Percentiles rank a stretch among this genome's conserved stretches.
Conservation (phyloP, 371 early-diverging fungal genomes). For the Syncephalis fuscata region DNA sequence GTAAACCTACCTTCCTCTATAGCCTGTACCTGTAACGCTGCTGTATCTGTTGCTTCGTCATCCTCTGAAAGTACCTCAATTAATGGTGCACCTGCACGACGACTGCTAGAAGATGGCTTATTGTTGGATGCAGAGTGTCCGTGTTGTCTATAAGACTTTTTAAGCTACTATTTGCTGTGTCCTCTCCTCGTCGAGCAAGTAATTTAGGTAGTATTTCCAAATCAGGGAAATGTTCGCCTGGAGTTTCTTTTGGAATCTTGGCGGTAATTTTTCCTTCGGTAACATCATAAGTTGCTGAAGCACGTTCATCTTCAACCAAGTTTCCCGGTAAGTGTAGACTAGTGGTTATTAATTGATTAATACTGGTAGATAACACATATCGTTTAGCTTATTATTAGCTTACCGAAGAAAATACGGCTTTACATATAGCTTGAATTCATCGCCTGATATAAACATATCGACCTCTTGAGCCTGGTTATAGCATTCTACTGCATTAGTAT, state of each 20-base stretch:
- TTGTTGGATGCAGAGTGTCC: too few relatives aligned
- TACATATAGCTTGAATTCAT: slow-evolving; percentile 59
- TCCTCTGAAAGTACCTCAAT: not conserved
- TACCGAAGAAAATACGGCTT: slow-evolving; percentile 74
- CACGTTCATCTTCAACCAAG: slow-evolving; percentile 72
- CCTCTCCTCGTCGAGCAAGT: slow-evolving; percentile 25
- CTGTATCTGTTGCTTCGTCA: not conserved
- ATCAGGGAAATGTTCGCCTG: slow-evolving; percentile 68
- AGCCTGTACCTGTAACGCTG: not conserved
- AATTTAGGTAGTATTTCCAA: slow-evolving; percentile 74
- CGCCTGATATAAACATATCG: slow-evolving; percentile 55
- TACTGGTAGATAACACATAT: not conserved
- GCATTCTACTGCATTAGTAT: too few relatives aligned
- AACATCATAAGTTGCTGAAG: slow-evolving; percentile 67
- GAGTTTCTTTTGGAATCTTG: slow-evolving; percentile 53
- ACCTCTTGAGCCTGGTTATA: slow-evolving; percentile 54
- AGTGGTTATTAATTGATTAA: slow-evolving; percentile 6
- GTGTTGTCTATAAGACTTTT: too few relatives aligned
- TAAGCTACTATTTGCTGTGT: too few relatives aligned
- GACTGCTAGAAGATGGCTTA: too few relatives aligned
- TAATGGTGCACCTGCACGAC: not conserved
- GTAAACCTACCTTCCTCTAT: not conserved
- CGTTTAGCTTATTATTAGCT: not conserved
- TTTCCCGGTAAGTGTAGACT: slow-evolving; percentile 72
- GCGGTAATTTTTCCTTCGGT: slow-evolving; percentile 56